Conservation (phyloP, 495 filamentous ascomycete genomes). For the Cryomyces minteri region DNA sequence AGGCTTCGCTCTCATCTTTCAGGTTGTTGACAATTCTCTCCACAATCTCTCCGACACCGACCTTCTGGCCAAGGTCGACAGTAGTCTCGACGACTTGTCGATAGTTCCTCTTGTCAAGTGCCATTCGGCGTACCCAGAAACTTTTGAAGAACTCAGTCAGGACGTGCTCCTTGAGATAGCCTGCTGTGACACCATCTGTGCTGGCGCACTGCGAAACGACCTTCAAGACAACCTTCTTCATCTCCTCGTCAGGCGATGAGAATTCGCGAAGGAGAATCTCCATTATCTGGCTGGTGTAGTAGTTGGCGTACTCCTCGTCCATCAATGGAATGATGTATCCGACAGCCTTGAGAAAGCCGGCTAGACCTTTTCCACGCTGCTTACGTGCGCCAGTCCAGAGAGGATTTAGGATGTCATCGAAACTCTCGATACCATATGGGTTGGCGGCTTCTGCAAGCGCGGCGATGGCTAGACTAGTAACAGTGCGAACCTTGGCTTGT, state of each 20-base stretch:
- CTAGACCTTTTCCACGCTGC: conserved; percentile 89
- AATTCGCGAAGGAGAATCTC: conserved; percentile 94
- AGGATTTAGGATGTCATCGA: conserved; percentile 92
- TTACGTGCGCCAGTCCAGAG: conserved; percentile 91
- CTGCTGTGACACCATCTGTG: conserved; percentile 85
- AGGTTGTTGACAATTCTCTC: conserved; percentile 86
- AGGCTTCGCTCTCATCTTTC: conserved; percentile 96
- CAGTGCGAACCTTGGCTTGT: conserved; percentile 91
- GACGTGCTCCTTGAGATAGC: conserved; percentile 88
- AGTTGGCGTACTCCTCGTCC: conserved; percentile 99
- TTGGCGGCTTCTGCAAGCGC: conserved; percentile 92
- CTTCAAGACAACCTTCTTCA: conserved; percentile 98
- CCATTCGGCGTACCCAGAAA: conserved; percentile 97
- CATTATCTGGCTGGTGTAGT: conserved; percentile 98
- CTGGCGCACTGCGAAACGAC: conserved; percentile 94
- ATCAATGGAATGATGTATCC: conserved; percentile 97
- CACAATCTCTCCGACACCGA: conserved; percentile 85
- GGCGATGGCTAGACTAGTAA: conserved; percentile 87
- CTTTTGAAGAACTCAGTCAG: conserved; percentile 94
- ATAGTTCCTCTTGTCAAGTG: conserved; percentile 91
- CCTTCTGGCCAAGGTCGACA: conserved; percentile 92
- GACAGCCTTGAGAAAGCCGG: conserved; percentile 92
- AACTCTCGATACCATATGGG: conserved; percentile 98
- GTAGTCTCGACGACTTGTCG: conserved; percentile 96
- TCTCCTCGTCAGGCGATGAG: conserved; percentile 92